These are phyloP conservation scores for Aspergillus udagawae DNA, from an alignment of 2,329 filamentous ascomycete genomes.

Conservation along the genomic window DNA sequence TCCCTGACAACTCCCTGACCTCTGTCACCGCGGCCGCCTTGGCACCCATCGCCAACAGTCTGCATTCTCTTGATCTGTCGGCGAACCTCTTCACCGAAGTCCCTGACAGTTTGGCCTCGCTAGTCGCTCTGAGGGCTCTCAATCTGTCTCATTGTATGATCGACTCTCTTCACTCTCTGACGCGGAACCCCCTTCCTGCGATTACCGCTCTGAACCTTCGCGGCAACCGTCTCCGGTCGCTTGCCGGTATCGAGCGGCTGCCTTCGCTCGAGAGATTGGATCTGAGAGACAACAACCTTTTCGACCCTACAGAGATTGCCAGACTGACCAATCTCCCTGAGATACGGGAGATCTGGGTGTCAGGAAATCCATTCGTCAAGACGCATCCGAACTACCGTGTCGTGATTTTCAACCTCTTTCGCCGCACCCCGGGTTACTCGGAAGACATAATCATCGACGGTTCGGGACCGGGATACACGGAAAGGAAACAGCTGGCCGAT, in stretches of 20 bases:
- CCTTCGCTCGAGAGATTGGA: slow-evolving; percentile 86
- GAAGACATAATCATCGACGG: slow-evolving; percentile 90
- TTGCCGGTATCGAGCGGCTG: slow-evolving; percentile 85
- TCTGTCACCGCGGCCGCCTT: slow-evolving; percentile 72
- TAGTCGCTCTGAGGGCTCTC: slow-evolving; percentile 83
- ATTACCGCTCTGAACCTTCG: slow-evolving; percentile 91
- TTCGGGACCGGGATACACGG: slow-evolving; percentile 74
- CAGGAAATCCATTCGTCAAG: slow-evolving; percentile 86
- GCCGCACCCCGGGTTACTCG: slow-evolving; percentile 80
- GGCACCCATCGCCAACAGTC: slow-evolving; percentile 75
- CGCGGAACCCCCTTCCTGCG: slow-evolving; percentile 77
- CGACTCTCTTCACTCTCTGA: slow-evolving; percentile 82
- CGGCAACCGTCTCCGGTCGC: slow-evolving; percentile 78
- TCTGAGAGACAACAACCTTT: slow-evolving; percentile 81
- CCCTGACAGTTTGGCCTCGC: slow-evolving; percentile 79
- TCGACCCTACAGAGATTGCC: slow-evolving; percentile 87
- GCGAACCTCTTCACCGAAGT: slow-evolving; percentile 92
- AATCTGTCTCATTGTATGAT: slow-evolving; percentile 99
- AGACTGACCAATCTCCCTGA: slow-evolving; percentile 87
- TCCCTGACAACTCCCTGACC: slow-evolving; percentile 88
- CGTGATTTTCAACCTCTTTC: slow-evolving; percentile 93
- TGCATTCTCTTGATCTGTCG: slow-evolving; percentile 90
- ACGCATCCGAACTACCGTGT: slow-evolving; percentile 82
- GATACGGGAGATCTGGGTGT: slow-evolving; percentile 86
- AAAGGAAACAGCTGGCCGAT: slow-evolving; percentile 79